These are phyloP conservation scores for Plasmodium vivax DNA, from an alignment of 169 alveolate genomes.

Conservation along the genomic window DNA sequence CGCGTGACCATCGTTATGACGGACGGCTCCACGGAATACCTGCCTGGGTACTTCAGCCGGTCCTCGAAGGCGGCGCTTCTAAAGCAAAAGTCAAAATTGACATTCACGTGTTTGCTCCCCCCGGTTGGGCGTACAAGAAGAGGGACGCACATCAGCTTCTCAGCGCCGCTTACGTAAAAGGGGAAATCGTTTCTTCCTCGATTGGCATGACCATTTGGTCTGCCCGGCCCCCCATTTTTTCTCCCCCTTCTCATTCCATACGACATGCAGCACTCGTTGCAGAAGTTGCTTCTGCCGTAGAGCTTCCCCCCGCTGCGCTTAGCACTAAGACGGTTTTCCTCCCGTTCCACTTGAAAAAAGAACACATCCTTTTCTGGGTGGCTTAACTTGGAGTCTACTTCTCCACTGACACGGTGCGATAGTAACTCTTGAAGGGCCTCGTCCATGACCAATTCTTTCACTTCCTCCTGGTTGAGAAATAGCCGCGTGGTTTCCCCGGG, in stretches of 20 bases:
- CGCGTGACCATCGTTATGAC: constrained; percentile 40
- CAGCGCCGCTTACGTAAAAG: constrained; percentile 6
- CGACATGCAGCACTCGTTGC: constrained; percentile 28
- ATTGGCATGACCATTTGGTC: neutral
- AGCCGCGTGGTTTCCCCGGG: neutral
- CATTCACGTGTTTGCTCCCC: constrained; percentile 8
- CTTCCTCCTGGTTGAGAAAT: neutral
- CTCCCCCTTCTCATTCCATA: constrained; percentile 24
- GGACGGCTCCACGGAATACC: constrained; percentile 27
- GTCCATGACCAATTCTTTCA: constrained; percentile 5
- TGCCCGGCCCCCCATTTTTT: neutral
- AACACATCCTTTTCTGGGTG: constrained; percentile 1
- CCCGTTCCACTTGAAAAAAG: constrained; percentile 30
- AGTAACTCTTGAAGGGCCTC: constrained; percentile 5
- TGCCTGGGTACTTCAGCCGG: neutral
- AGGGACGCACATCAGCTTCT: constrained; percentile 53
- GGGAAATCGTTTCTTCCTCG: constrained; percentile 4
- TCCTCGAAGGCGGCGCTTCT: constrained; percentile 15
- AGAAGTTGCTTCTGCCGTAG: constrained; percentile 52
- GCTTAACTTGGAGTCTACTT: neutral
- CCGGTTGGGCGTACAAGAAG: constrained; percentile 26
- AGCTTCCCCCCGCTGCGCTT: neutral
- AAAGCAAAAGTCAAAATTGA: constrained; percentile 39
- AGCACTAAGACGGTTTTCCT: neutral
- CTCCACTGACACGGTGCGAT: neutral